Evolutionary conservation across 306 rosid genomes (phyloP), one percentile per base, ranked within the genome.

Genomic region (Corylus heterophylla): DNA sequence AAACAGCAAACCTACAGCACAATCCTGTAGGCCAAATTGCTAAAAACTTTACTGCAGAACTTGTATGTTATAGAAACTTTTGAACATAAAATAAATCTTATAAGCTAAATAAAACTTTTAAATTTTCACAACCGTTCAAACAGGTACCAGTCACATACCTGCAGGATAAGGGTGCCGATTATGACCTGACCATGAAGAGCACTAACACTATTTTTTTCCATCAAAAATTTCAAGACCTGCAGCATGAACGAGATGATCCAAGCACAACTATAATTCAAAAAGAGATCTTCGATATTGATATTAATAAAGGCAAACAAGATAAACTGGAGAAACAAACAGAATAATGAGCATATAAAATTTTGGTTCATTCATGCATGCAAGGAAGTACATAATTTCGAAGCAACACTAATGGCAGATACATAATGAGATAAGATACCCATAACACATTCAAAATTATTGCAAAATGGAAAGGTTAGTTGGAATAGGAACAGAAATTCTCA

Each of bases 1-100:
- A 90, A 95, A 95, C 75, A 95, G 93, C 91, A 95, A 88, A 75
- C 99, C 99, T 69, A 95, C 97, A 44, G 99, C 96, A 88, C 98
- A 91, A 75, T 95, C 99, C 98, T 95, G 78, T 73, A 80, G 70
- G 61, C 55, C 76, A 79, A 80, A 61, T 1, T n/a, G 20, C 55
- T 74, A 66, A 54, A 54, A 79, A 82, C 68, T 80, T 48, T 62
- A 29, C 81, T 80, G 62, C 45, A 75, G 35, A 69, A 61, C 22
- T n/a, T 56, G 47, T n/a, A n/a, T 17, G 20, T 74, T 42, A 25
- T 31, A 71, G 75, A 83, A 49, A 58, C 29, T 35, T 61, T n/a
- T 74, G 75, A 22, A 56, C 16, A 12, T 56, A 75, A 66, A 58
- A 66, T 72, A 20, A 71, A 61, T 18, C 44, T 31, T 13, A 12